Evolutionary conservation across 768 basidiomycete genomes (phyloP), one percentile per base, ranked within the genome.

Genomic region (Mycena amicta): DNA sequence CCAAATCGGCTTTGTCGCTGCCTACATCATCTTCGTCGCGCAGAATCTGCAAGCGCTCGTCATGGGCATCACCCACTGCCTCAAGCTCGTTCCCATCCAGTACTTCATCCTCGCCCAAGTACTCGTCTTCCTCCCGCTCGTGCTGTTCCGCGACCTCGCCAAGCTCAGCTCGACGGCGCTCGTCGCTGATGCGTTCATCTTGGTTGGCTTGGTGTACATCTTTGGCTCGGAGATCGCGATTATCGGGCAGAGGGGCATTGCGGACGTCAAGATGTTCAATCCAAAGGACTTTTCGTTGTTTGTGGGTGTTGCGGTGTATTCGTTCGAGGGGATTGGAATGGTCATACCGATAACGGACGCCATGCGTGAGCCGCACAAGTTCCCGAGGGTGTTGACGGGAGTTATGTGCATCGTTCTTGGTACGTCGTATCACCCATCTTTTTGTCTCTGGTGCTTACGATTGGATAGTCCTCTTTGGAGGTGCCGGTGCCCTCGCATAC

Each of bases 261-360:
- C 92, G 15, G 82, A 93, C 53, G 82, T 98, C 33, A 80, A 85
- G 67, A 63, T 93, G 71, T 98, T 98, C 78, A 99, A 99, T 72
- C 71, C 86, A 3, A 88, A 85, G 68, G 89, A 93, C 63, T 99
- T 93, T 77, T 88, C 96, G 1, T 75, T 99, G 20, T 85, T 99
- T 59, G 91, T 99, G 56, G 97, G 94, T 6, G 98, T 97, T 22
- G 96, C 97, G 3, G 96, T 98, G 28, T 98, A 98, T 73, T 93
- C 97, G 1, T 99, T 98, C 66, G 96, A 99, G 73, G 96, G 96
- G 8, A 93, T 99, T 64, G 97, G 96, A 49, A 77, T 98, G 74
- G 89, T 99, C 61, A 92, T 99, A 60, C 97, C 97, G n/a, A 97
- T 99, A 67, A 93, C 93, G 13, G 95, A 99, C 70, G 88, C 95